Base-by-base conservation (phyloP, 2,329 filamentous ascomycete genomes). In the Tolypocladium ophioglossoides region DNA sequence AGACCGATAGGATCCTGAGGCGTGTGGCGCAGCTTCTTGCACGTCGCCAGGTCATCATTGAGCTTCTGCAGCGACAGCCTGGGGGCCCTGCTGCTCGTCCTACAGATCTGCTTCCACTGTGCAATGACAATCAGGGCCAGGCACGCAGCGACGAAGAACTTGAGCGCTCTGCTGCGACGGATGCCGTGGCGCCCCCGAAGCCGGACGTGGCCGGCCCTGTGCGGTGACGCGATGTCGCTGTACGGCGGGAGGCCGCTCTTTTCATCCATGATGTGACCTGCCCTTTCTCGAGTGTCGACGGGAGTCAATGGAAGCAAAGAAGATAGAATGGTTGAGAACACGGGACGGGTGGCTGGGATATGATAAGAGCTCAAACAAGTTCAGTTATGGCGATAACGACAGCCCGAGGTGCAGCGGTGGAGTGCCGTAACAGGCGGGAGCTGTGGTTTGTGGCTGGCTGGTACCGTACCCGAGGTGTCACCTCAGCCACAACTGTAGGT, bases 1-100 rank as follows among this genome's bases (percentile, higher is more conserved):
- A 71, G 63, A 22, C 80, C 80, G 38, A 73, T 73, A 1, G 81
- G 80, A 57, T 84, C 80, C 50, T 73, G 63, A 0, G 83, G 82
- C 60, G 75, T 78, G 48, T 70, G 68, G 38, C 73, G 77, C 47
- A 87, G 72, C 63, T 74, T 75, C 35, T 74, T 70, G 67, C 84
- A 87, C 2, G 74, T 76, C 18, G 70, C 72, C 24, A 84, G 68
- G 59, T 86, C 77, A 14, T 74, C 70, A 38, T 75, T 69, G 24
- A 87, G 71, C 60, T 74, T 77, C 48, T 76, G 68, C 24, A 74
- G 57, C 1, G 82, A 85, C 4, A 86, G 68, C 20, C 64, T 64
- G 20, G 70, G 63, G 20, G 59, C 56, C 1, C 61, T 62, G 39
- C 59, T 50, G 46, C 69, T 56, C 18, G 60, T 52, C 34, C 55